Conservation (phyloP, 2,329 filamentous ascomycete genomes). For the Xylaria sp. region DNA sequence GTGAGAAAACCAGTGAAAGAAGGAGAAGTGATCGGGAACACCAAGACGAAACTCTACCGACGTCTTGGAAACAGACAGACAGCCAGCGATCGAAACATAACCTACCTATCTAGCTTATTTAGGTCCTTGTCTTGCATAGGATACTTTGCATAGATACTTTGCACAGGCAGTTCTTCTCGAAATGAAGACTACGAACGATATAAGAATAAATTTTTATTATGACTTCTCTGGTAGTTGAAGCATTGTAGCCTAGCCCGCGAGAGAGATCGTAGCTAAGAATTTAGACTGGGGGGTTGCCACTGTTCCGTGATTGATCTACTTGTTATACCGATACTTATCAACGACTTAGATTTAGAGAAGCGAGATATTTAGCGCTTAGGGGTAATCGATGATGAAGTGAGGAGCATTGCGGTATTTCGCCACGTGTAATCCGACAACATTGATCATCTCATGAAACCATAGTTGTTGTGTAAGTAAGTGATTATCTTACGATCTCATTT, state of each 20-base stretch:
- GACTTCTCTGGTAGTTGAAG: not conserved
- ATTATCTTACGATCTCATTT: not conserved
- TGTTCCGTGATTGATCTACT: not conserved
- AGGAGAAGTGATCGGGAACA: not conserved
- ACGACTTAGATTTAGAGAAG: no score
- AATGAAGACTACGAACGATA: not conserved
- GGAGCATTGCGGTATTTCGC: not conserved
- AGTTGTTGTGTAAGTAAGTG: no score
- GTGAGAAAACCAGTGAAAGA: not conserved
- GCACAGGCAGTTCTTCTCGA: not conserved
- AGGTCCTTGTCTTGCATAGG: not conserved
- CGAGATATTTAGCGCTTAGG: not conserved
- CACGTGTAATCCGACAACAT: not conserved
- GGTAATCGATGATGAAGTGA: not conserved
- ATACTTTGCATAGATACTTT: constrained; percentile 2
- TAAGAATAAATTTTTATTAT: not conserved
- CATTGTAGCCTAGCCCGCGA: not conserved
- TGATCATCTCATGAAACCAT: not conserved
- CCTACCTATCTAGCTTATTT: not conserved
- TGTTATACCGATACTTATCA: not conserved
- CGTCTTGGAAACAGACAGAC: not conserved
- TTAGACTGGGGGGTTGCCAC: not conserved
- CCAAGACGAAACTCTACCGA: no score
- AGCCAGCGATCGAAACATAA: constrained; percentile 1
- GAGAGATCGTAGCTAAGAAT: not conserved